Conservation (phyloP, 768 basidiomycete species). For the Auriculariales sp. region DNA sequence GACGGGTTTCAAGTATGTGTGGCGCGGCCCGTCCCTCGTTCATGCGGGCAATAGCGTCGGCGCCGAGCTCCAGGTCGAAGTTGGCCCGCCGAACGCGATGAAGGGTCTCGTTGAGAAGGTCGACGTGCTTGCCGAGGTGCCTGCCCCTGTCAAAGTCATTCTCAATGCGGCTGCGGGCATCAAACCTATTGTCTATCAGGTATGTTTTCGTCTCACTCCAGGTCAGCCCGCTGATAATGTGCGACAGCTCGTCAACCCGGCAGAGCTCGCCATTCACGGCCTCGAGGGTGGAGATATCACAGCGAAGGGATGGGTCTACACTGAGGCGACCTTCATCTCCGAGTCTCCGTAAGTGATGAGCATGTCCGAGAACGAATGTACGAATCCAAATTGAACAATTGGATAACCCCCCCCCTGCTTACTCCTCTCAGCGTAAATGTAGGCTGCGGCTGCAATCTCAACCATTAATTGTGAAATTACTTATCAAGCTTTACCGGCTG, state of each 20-base stretch:
- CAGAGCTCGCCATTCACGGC: constrained; percentile 24
- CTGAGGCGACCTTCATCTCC: constrained; percentile 81
- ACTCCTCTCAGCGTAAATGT: too few species aligned
- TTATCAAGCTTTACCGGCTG: too few species aligned
- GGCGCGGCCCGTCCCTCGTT: constrained; percentile 58
- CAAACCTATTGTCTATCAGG: constrained; percentile 92
- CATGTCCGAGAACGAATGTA: constrained; percentile 3
- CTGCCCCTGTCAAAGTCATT: constrained; percentile 80
- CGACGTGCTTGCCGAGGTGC: constrained; percentile 90
- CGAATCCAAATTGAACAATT: too few species aligned
- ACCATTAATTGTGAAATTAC: too few species aligned
- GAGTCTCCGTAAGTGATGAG: constrained; percentile 17
- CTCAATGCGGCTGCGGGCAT: constrained; percentile 88
- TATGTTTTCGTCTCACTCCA: constrained; percentile 18
- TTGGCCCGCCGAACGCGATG: constrained; percentile 42
- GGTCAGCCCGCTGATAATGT: neutral
- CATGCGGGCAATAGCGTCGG: constrained; percentile 38
- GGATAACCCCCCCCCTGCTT: too few species aligned
- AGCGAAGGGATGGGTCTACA: constrained; percentile 64
- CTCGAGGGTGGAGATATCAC: constrained; percentile 20
- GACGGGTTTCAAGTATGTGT: constrained; percentile 50
- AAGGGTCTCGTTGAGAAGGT: constrained; percentile 83
- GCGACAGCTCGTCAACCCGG: constrained; percentile 41
- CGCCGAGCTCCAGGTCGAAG: constrained; percentile 39
- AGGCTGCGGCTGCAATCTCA: too few species aligned